Conservation (phyloP, 2,329 filamentous ascomycete species). For the Metarhizium brunneum region DNA sequence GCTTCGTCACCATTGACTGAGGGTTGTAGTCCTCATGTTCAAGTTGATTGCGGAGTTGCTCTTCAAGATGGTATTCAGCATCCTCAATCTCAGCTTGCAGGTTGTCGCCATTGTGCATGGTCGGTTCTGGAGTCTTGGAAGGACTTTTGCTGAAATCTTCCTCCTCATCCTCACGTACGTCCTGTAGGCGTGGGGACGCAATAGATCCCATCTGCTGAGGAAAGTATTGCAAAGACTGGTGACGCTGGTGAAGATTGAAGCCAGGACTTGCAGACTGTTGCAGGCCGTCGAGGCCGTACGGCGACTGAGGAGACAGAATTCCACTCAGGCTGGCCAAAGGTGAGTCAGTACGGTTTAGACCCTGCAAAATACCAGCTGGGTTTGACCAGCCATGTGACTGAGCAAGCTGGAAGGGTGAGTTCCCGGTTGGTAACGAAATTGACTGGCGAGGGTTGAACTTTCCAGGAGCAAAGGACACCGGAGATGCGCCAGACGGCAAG, state of each 20-base stretch:
- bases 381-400: slow-evolving; percentile 52
- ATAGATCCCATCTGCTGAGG: slow-evolving; percentile 43
- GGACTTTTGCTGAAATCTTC: slow-evolving; percentile 43
- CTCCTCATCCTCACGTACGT: slow-evolving; percentile 66
- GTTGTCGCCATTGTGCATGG: slow-evolving; percentile 49
- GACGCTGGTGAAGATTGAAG: slow-evolving; percentile 42
- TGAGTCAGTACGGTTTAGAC: slow-evolving; percentile 48
- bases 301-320: slow-evolving; percentile 55
- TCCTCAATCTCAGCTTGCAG: slow-evolving; percentile 80
- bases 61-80: slow-evolving; percentile 75
- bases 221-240: slow-evolving; percentile 51
- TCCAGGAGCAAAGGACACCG: slow-evolving; percentile 54
- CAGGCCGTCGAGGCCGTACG: slow-evolving; percentile 46
- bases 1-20: slow-evolving; percentile 26
- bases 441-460: slow-evolving; percentile 65
- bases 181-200: slow-evolving; percentile 55
- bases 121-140: slow-evolving; percentile 44
- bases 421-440: slow-evolving; percentile 53
- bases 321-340: slow-evolving; percentile 47
- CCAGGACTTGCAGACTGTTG: slow-evolving; percentile 30
- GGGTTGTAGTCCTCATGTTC: slow-evolving; percentile 72
- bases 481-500: slow-evolving; percentile 59
- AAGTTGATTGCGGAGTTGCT: slow-evolving; percentile 68
- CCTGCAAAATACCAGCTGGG: slow-evolving; percentile 46
- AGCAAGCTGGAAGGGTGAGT: slow-evolving; percentile 59